Evolutionary conservation across 345 rosid species (phyloP), one percentile per base, ranked within the genome.

Genomic region (Mangifera indica): DNA sequence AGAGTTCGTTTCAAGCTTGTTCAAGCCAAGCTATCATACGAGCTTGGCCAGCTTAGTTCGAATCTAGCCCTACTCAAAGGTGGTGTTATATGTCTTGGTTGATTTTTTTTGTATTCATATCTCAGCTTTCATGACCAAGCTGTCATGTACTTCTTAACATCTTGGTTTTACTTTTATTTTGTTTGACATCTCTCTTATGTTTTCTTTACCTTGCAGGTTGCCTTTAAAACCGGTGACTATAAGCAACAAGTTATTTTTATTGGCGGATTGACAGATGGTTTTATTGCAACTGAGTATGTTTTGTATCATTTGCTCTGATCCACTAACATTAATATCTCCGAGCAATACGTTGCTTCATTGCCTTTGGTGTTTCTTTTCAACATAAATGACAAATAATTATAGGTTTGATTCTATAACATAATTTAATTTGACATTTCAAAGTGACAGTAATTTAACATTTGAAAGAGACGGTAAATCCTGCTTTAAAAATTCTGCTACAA

Each of bases 181-280:
- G 21, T 13, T 26, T 62, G 59, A 51, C 21, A n/a, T 46, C 59
- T 25, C 57, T 53, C 40, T 70, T 48, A 7, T 69, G 46, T 59
- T 62, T 72, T 48, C 58, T 67, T 66, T 71, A 29, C 52, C 52
- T 70, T 76, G 67, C 84, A 94, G 97, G 98, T 94, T 59, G 98
- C 98, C 72, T 94, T 94, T 82, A 89, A 89, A 84, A 89, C 93
- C 0, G 97, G 97, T 57, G 97, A 94, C 61, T 89, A 88, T 79
- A 92, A 84, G 78, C 97, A 92, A 63, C 97, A 94, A 79, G 92
- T 87, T 66, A 80, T 92, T 63, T 91, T 94, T 70, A 86, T 94
- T 72, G 97, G 97, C 67, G 97, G 98, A 75, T 76, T 92, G 73
- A 90, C 97, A 0, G 97, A 92, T 84, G 97, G 97, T 45, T 87